Evolutionary conservation across 768 basidiomycete species (phyloP), one percentile per base, ranked within the genome.

Genomic region (Russula lepida): DNA sequence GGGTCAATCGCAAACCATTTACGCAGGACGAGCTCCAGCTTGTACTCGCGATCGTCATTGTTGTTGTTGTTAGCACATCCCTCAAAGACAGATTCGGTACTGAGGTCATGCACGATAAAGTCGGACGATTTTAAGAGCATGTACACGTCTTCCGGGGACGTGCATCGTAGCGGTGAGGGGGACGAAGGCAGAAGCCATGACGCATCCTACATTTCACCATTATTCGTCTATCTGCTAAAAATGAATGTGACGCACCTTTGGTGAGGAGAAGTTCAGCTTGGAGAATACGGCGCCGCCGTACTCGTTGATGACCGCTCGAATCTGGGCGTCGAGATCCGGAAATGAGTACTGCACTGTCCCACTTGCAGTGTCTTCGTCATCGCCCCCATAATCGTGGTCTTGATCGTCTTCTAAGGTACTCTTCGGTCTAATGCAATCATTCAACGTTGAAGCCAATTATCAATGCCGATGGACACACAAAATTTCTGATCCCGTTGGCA

Each of bases 201-300:
- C 32, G 94, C 92, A 67, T 98, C 95, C 92, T 94, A n/a, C 23
- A 30, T 6, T 28, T 25, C 9, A 30, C 25, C n/a, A 47, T 50
- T 48, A 9, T 44, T 21, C 21, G 0, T 44, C 5, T 12, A 35
- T 4, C n/a, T n/a, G n/a, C n/a, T n/a, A 48, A 41, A 9, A 12
- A 28, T 5, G 11, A 11, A 11, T 5, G 23, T 11, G 41, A 67
- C 78, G 59, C 61, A 89, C 94, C 76, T 86, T 88, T 15, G 95
- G 95, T n/a, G 91, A 86, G 6, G 93, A 91, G 75, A 95, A 97
- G 69, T 97, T 98, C 58, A 98, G 83, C 74, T 98, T 98, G 0
- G 95, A 94, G 71, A 98, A 98, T 30, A 95, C 86, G 6, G 86
- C 87, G 3, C 84, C 86, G 3, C 84, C 88, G 71, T 89, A 94